Conservation (phyloP, 2,329 filamentous ascomycete species). For the Fusarium albidum region DNA sequence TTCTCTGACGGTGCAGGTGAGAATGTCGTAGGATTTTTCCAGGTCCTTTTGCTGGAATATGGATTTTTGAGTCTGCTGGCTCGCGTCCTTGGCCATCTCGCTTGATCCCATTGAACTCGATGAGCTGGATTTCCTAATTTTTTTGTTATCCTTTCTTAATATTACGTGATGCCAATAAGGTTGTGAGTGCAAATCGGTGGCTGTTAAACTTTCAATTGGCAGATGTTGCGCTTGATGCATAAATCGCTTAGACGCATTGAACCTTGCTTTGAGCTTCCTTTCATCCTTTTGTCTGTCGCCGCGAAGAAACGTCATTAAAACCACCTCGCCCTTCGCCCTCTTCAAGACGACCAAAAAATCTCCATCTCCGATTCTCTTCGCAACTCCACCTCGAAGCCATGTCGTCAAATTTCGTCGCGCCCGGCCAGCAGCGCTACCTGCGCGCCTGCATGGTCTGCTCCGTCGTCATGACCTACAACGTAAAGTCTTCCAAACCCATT, state of each 20-base stretch:
- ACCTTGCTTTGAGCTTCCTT: conserved; percentile 1
- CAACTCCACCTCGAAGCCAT: conserved; percentile 37
- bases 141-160: no score
- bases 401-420: conserved; percentile 71
- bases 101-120: not conserved
- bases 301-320: conserved; percentile 12
- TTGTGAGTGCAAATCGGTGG: conserved; percentile 4
- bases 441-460: conserved; percentile 99
- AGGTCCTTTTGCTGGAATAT: conserved; percentile 44
- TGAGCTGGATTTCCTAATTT: not conserved
- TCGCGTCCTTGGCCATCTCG: conserved; percentile 36
- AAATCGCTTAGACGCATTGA: conserved; percentile 32
- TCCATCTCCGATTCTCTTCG: not conserved
- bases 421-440: conserved; percentile 81
- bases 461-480: conserved; percentile 83
- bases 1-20: conserved; percentile 58
- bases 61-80: conserved; percentile 33
- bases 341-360: not conserved
- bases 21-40: conserved; percentile 57
- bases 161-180: not conserved
- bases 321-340: not conserved
- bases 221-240: conserved; percentile 26
- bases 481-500: no score
- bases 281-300: conserved; percentile 17
- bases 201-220: conserved; percentile 8